Conservation (phyloP, 495 filamentous ascomycete genomes). For the Oidiodendron maius region DNA sequence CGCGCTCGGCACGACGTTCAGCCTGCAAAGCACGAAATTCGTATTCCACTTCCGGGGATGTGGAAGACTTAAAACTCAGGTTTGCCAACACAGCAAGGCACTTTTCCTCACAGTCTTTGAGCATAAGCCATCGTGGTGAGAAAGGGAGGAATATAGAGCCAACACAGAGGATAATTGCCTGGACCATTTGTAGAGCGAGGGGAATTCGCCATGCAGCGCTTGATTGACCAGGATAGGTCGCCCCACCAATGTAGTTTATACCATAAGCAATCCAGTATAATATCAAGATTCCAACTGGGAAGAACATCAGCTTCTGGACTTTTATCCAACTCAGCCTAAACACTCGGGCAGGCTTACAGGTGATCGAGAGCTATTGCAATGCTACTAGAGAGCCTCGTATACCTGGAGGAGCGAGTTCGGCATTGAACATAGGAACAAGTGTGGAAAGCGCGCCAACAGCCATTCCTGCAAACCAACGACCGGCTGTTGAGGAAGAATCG, state of each 20-base stretch:
- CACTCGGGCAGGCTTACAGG: too few relatives aligned
- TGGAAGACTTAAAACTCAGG: too few relatives aligned
- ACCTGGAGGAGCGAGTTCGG: slow-evolving; percentile 23
- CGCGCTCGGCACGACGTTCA: too few relatives aligned
- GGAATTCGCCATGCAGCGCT: slow-evolving; percentile 68
- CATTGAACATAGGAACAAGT: slow-evolving; percentile 21
- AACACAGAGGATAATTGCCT: slow-evolving; percentile 51
- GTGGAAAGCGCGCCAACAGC: slow-evolving; percentile 16
- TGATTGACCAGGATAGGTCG: slow-evolving; percentile 25
- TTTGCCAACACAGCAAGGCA: too few relatives aligned
- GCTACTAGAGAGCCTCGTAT: slow-evolving; percentile 18
- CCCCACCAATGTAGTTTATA: slow-evolving; percentile 40
- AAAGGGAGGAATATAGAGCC: slow-evolving; percentile 62
- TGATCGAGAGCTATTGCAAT: slow-evolving; percentile 18
- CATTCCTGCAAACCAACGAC: slow-evolving; percentile 17
- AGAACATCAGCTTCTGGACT: background rate
- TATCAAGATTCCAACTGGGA: slow-evolving; percentile 20
- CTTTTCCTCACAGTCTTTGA: slow-evolving; percentile 38
- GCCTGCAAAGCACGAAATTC: too few relatives aligned
- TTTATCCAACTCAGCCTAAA: too few relatives aligned
- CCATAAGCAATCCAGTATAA: slow-evolving; percentile 25
- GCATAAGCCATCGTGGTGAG: slow-evolving; percentile 58
- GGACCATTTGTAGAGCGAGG: slow-evolving; percentile 64
- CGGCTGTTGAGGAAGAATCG: too few relatives aligned
- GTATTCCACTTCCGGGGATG: too few relatives aligned